Evolutionary conservation across 495 filamentous ascomycete species (phyloP), one percentile per base, ranked within the genome.

Genomic region (Lepraria neglecta): DNA sequence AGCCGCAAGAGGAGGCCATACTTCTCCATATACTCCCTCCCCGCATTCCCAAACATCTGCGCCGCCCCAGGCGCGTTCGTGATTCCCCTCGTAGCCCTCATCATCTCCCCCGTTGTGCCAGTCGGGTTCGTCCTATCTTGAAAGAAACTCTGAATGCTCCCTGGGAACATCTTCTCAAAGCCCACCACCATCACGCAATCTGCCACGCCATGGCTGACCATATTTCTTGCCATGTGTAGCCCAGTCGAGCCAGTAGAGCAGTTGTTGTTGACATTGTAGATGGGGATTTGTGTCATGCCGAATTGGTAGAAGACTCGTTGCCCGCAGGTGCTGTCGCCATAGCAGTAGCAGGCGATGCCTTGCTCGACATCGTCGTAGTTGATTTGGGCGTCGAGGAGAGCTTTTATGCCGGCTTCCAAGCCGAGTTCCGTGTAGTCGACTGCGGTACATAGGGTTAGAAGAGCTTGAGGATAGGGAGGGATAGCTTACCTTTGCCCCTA

Each of bases 231-330:
- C 84, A 97, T 86, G 65, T 85, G 82, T 46, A 97, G 75, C 30
- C 94, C 94, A 0, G 94, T 96, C 0, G 84, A 88, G 3, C 94
- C 94, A 1, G 94, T 97, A 0, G 89, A 87, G 80, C 94, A 98
- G 77, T 97, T 97, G 79, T 98, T 98, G 81, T 96, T 96, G 69
- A 95, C 89, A 70, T 97, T 97, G 79, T 92, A 88, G 71, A 97
- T 91, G 63, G 94, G 94, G 65, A 96, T 97, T 67, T 87, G 79
- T 38, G 90, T 97, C 84, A 97, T 91, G 73, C 94, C 94, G 72
- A 97, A 96, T 76, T 98, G 94, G 74, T 98, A 98, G 78, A 98
- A 97, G 64, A 97, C 91, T 52, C 94, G 86, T 80, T 98, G 94
- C 30, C 94, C 94, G 68, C 88, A 92, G 51, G 94, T 96, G 56